These are phyloP conservation scores for Ballota nigra DNA, from an alignment of 257 asterid genomes.

Conservation along the genomic window DNA sequence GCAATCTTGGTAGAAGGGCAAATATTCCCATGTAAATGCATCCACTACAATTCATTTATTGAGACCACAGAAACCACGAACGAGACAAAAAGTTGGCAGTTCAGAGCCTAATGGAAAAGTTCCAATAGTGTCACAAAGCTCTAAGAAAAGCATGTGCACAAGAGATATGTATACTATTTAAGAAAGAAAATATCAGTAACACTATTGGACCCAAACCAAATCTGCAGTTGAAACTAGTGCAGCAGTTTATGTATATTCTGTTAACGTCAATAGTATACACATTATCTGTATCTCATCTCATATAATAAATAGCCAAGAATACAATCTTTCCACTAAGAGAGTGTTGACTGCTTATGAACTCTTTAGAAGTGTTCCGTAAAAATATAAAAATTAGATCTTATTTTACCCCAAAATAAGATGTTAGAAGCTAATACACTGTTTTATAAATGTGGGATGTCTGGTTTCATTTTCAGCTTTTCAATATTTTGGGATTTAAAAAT, in stretches of 20 bases:
- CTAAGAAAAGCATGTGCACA: not conserved
- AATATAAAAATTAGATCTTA: not conserved
- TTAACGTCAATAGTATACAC: not conserved
- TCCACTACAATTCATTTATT: not conserved
- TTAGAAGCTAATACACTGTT: not conserved
- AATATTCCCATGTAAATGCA: not conserved
- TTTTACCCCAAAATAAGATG: not conserved
- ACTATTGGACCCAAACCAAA: not conserved
- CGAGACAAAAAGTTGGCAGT: not conserved
- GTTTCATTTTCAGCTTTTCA: not conserved
- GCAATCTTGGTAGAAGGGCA: not conserved
- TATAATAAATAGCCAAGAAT: not conserved
- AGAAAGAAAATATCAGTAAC: not conserved
- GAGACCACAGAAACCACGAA: conserved; percentile 2
- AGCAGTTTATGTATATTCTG: not conserved
- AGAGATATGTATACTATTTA: not conserved
- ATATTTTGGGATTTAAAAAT: not conserved
- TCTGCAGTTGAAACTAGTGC: not conserved
- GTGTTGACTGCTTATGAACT: not conserved
- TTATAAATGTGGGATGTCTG: not conserved
- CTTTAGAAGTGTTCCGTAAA: not conserved
- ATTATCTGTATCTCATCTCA: not conserved
- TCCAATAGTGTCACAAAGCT: not conserved
- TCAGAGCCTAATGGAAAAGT: not conserved
- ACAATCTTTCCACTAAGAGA: not conserved